Conservation (phyloP, 2,329 filamentous ascomycete species). For the Neurospora sp. region DNA sequence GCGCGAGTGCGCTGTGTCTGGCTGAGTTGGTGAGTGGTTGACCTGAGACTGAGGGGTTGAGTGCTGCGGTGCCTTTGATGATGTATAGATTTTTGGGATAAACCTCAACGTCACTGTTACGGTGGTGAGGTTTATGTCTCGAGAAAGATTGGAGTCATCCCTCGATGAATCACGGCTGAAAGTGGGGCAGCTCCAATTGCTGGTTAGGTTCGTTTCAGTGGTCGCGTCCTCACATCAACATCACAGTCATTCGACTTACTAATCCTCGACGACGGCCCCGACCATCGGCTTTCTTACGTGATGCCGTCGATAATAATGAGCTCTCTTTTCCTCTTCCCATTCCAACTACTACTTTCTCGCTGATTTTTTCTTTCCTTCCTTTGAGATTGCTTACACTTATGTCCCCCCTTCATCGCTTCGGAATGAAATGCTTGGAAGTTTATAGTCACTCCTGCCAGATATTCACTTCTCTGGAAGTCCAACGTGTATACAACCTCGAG, state of each 20-base stretch:
- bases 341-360: no score
- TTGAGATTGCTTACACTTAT: no score
- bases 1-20: background rate
- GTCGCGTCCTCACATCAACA: background rate
- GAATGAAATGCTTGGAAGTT: no score
- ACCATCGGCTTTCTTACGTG: background rate
- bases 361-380: no score
- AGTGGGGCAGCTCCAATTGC: background rate
- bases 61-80: background rate
- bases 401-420: no score
- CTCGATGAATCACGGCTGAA: background rate
- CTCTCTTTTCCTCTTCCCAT: no score
- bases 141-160: background rate
- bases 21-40: background rate
- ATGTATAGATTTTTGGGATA: background rate
- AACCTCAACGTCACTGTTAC: background rate
- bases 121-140: background rate
- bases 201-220: background rate
- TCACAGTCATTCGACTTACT: background rate
- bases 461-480: no score
- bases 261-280: background rate
- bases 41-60: background rate
- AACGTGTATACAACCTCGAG: no score
- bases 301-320: background rate
- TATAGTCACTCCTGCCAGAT: no score